phyloP scores from a whole-genome alignment of 2,329 filamentous ascomycete genomes.

The Zymoseptoria pseudotritici region DNA sequence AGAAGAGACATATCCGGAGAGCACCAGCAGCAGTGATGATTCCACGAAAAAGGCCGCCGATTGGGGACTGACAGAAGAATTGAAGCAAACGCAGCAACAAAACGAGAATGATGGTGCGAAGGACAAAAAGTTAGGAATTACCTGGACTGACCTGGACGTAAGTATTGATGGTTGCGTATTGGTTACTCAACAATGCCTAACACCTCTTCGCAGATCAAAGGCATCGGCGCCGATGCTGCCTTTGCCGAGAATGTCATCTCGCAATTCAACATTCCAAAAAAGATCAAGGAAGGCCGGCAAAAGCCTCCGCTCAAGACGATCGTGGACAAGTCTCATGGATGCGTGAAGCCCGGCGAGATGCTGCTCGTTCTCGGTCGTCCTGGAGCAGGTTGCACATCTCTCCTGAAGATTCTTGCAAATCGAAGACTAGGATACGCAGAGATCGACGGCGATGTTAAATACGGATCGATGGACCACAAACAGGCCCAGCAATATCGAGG shows the following conservation, averaged over 20 bases:
- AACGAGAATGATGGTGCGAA: slow-evolving; percentile 42
- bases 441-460: slow-evolving; percentile 53
- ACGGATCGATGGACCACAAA: slow-evolving; percentile 39
- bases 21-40: slow-evolving; percentile 9
- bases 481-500: slow-evolving; percentile 38
- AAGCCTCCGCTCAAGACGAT: slow-evolving; percentile 54
- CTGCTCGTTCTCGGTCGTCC: slow-evolving; percentile 22
- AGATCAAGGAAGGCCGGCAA: slow-evolving; percentile 37
- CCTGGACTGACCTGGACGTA: slow-evolving; percentile 56
- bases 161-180: neutral
- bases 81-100: slow-evolving; percentile 39
- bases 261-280: slow-evolving; percentile 45
- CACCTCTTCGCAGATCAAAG: slow-evolving; percentile 39
- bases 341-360: slow-evolving; percentile 52
- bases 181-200: neutral
- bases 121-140: slow-evolving; percentile 51
- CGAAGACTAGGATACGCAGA: slow-evolving; percentile 35
- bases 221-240: slow-evolving; percentile 53
- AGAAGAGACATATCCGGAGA: neutral
- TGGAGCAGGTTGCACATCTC: slow-evolving; percentile 51
- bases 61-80: slow-evolving; percentile 45
- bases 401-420: slow-evolving; percentile 64
- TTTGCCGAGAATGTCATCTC: slow-evolving; percentile 53
- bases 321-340: slow-evolving; percentile 53
- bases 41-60: slow-evolving; percentile 33